phyloP scores from a whole-genome alignment of 169 alveolate genomes.

The Neospora caninum region DNA sequence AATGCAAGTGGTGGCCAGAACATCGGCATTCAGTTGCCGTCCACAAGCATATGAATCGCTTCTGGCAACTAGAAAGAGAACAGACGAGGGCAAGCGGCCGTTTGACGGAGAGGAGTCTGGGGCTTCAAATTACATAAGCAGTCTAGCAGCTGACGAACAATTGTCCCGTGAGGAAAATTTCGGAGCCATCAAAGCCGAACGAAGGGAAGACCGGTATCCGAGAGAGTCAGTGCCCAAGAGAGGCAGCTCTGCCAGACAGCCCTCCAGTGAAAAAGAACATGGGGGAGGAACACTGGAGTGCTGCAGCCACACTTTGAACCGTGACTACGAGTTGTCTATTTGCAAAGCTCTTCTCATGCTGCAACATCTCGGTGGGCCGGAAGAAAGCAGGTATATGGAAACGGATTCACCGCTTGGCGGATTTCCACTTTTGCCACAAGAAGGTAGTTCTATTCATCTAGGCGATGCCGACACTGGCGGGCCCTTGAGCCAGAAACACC shows the following conservation, averaged over 20 bases:
- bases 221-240: background rate
- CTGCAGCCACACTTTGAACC: background rate
- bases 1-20: background rate
- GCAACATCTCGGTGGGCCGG: slow-evolving; percentile 3
- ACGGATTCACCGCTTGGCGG: background rate
- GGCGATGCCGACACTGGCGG: background rate
- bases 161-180: background rate
- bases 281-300: background rate
- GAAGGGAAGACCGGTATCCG: background rate
- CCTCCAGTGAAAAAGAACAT: background rate
- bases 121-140: background rate
- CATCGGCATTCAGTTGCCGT: background rate
- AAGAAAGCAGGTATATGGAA: background rate
- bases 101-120: background rate
- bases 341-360: slow-evolving; percentile 32
- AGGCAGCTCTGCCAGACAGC: background rate
- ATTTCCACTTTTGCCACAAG: background rate
- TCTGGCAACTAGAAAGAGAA: background rate
- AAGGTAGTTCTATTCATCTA: background rate
- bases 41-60: background rate
- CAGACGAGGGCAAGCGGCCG: background rate
- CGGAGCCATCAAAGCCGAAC: background rate
- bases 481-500: background rate
- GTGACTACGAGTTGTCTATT: background rate
- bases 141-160: background rate